These are phyloP conservation scores for Geotrichum reessii DNA, from an alignment of 1,139 yeast genomes.

Conservation along the genomic window DNA sequence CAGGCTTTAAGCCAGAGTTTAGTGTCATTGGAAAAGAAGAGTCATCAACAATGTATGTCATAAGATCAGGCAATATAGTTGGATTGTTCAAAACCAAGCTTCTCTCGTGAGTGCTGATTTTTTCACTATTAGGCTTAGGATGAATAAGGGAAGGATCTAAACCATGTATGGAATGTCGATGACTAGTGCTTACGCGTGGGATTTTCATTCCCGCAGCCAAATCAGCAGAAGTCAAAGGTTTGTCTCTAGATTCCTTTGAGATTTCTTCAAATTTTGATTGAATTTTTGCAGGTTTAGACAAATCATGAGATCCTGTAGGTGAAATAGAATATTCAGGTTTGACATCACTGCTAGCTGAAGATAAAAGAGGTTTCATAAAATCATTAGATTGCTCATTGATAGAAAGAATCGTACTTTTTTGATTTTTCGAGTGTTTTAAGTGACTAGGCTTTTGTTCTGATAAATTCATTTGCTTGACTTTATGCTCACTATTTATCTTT, in stretches of 20 bases:
- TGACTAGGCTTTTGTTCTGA: background rate
- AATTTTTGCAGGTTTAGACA: background rate
- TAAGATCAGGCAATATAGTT: background rate
- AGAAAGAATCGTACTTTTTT: background rate
- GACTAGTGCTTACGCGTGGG: background rate
- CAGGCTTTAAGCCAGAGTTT: constrained; percentile 8
- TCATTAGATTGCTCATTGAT: background rate
- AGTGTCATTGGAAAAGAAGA: background rate
- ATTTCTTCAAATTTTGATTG: background rate
- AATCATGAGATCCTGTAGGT: background rate
- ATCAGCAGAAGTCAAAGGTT: constrained; percentile 4
- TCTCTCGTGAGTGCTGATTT: background rate
- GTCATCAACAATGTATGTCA: background rate
- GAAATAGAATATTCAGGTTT: background rate
- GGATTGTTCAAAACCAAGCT: background rate
- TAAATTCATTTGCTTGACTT: background rate
- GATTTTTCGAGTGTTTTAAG: background rate
- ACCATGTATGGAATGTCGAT: constrained; percentile 1
- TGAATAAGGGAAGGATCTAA: constrained; percentile 5
- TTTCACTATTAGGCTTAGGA: background rate
- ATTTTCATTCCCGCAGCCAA: background rate
- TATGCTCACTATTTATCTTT: background rate
- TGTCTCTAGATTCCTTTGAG: background rate
- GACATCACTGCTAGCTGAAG: background rate
- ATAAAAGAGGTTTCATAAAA: background rate